Percentiles rank a stretch among this genome's conserved stretches.
Conservation (phyloP, 2,329 filamentous ascomycete species). For the Aspergillus quadrilineatus region DNA sequence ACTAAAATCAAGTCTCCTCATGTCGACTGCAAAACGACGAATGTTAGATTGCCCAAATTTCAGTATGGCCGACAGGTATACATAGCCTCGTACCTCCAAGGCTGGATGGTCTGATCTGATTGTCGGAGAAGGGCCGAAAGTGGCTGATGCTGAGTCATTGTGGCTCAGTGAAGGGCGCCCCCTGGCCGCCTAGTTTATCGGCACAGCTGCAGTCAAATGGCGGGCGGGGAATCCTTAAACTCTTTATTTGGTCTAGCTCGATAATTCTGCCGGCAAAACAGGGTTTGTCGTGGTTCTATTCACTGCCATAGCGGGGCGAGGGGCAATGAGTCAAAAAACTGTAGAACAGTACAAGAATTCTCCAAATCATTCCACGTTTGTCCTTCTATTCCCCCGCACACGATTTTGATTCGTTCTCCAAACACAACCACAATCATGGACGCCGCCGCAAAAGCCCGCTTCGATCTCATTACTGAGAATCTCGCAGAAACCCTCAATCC, state of each 20-base stretch:
- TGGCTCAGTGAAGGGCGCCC: neutral
- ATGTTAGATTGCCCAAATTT: no score
- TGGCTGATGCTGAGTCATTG: neutral
- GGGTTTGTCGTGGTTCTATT: no score
- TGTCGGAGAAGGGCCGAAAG: neutral
- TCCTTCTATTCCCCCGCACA: neutral
- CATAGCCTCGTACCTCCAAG: neutral
- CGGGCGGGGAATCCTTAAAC: no score
- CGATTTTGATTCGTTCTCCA: neutral
- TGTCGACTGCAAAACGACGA: no score
- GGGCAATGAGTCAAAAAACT: neutral
- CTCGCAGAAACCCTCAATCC: constrained; percentile 79
- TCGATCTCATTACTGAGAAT: constrained; percentile 70
- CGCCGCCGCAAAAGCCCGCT: constrained; percentile 1
- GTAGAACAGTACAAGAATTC: neutral
- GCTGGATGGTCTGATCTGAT: neutral
- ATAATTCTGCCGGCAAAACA: no score
- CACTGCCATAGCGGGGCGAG: neutral
- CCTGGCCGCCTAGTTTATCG: neutral
- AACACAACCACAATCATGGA: neutral
- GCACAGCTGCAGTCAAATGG: no score
- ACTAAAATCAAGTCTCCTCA: no score
- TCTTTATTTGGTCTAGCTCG: no score
- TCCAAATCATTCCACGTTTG: neutral
- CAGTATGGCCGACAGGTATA: neutral